These are phyloP conservation scores for Trichoderma sp. DNA, from an alignment of 2,329 filamentous ascomycete genomes.

Conservation along the genomic window DNA sequence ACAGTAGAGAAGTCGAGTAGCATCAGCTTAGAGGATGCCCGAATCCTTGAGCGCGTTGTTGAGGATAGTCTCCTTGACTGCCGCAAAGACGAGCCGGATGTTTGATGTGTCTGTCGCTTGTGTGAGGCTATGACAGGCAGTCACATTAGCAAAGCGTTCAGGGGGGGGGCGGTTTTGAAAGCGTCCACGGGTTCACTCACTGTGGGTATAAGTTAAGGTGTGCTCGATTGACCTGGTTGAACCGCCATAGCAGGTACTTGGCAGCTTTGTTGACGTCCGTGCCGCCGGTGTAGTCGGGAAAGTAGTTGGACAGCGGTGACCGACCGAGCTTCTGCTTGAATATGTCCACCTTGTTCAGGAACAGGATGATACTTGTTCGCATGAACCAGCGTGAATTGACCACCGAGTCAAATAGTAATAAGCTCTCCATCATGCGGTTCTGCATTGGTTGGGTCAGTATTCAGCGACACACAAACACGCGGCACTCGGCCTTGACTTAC, in stretches of 20 bases:
- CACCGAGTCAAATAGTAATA: conserved; percentile 95
- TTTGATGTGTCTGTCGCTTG: conserved; percentile 99
- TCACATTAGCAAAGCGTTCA: not conserved
- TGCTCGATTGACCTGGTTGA: conserved; percentile 96
- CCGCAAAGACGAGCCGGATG: conserved; percentile 94
- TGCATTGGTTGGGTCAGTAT: conserved; percentile 42
- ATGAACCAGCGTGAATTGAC: conserved; percentile 99
- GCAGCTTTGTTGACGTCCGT: conserved; percentile 98
- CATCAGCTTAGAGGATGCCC: conserved; percentile 73
- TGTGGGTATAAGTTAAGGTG: conserved; percentile 97
- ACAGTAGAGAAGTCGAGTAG: not conserved
- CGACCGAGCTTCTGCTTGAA: conserved; percentile 93
- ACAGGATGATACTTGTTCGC: conserved; percentile 96
- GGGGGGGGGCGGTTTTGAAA: too few species aligned
- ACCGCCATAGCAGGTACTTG: conserved; percentile 96
- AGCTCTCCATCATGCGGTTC: conserved; percentile 99
- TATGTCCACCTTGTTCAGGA: conserved; percentile 98
- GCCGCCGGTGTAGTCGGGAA: conserved; percentile 95
- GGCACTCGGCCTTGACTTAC: conserved; percentile 53
- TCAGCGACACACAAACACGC: not conserved
- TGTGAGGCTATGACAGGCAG: conserved; percentile 59
- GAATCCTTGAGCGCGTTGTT: conserved; percentile 98
- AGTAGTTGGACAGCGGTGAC: conserved; percentile 91
- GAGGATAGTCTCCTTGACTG: conserved; percentile 97
- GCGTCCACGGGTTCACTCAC: conserved; percentile 56